These are phyloP conservation scores for Geotrichum aggregatum DNA, from an alignment of 1,139 yeast genomes.

Conservation along the genomic window DNA sequence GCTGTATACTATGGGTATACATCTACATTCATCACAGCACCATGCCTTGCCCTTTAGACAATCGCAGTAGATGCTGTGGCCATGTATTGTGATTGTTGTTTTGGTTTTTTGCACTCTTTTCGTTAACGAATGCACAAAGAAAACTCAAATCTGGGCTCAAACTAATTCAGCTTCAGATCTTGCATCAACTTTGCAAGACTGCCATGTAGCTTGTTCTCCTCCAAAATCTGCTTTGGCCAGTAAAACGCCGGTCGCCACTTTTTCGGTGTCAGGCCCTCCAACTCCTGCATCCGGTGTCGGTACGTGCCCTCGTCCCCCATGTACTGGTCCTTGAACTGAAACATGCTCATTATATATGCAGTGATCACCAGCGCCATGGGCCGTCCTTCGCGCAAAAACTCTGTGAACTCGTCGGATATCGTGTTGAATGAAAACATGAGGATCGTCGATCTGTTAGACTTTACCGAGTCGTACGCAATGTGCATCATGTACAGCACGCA, in stretches of 20 bases:
- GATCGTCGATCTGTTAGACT: not conserved
- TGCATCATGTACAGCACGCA: slow-evolving; percentile 7
- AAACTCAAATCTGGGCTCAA: not conserved
- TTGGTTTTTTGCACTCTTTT: slow-evolving; percentile 1
- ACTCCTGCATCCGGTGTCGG: not conserved
- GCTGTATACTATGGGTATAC: slow-evolving; percentile 16
- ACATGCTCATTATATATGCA: slow-evolving; percentile 4
- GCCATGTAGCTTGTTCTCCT: not conserved
- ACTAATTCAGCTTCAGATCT: not conserved
- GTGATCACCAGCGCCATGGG: slow-evolving; percentile 8
- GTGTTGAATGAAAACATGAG: slow-evolving; percentile 10
- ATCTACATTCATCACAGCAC: no score
- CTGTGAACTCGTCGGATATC: not conserved
- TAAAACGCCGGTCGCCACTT: not conserved
- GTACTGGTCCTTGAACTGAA: not conserved
- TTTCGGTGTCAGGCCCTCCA: not conserved
- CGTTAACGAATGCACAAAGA: not conserved
- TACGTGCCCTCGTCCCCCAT: not conserved
- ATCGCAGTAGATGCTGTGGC: slow-evolving; percentile 3
- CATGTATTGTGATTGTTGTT: slow-evolving; percentile 6
- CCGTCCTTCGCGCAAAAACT: slow-evolving; percentile 4
- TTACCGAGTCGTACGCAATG: not conserved
- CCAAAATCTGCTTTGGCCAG: not conserved
- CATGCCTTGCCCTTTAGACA: no score
- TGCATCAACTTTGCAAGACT: no score